phyloP scores from a whole-genome alignment of 192 early-diverging fungal genomes.

The Chytriomyces sp. region DNA sequence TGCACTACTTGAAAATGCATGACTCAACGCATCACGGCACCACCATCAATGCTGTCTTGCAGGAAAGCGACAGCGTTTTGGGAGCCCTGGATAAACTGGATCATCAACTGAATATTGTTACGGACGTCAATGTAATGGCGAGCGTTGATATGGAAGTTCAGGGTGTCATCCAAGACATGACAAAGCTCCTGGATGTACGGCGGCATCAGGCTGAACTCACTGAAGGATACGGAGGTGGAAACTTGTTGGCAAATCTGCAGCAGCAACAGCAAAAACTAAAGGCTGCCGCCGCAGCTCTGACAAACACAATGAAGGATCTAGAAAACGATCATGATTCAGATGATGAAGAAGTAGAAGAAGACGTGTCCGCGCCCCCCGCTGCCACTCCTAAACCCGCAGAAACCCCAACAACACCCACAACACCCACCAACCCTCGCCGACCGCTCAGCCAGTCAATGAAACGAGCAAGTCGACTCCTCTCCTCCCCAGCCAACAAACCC shows the following conservation, averaged over 20 bases:
- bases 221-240: neutral
- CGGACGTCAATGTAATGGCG: slow-evolving; percentile 1
- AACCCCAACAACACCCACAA: neutral
- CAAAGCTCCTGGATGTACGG: neutral
- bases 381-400: neutral
- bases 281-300: slow-evolving; percentile 6
- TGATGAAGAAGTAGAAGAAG: neutral
- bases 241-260: neutral
- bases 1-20: slow-evolving; percentile 21
- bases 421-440: neutral
- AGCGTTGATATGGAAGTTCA: neutral
- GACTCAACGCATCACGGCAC: neutral
- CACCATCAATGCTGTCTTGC: neutral
- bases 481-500: too few species aligned
- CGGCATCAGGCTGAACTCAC: neutral
- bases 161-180: neutral
- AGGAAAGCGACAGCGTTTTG: slow-evolving; percentile 1
- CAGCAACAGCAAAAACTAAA: slow-evolving; percentile 1
- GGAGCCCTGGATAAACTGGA: slow-evolving; percentile 23
- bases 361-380: neutral
- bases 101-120: slow-evolving; percentile 12
- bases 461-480: too few species aligned
- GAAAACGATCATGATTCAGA: too few species aligned
- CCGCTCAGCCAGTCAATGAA: neutral
- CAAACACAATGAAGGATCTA: neutral